phyloP scores from a whole-genome alignment of 345 rosid species.

The Aquilaria sinensis region DNA sequence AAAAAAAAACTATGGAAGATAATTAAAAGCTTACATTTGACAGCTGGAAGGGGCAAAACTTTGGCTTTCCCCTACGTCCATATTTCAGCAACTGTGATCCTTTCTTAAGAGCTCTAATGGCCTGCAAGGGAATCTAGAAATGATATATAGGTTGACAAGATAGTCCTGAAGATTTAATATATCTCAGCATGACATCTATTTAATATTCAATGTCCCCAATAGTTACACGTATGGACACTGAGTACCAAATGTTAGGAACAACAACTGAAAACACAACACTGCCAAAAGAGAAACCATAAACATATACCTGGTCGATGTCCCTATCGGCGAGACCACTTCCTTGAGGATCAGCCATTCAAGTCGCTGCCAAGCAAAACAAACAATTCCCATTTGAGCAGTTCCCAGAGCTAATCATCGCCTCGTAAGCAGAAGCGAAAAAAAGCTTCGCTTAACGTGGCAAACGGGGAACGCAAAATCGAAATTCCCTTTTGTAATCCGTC shows the following conservation, averaged over 20 bases:
- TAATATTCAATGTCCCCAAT: not conserved
- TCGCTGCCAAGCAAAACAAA: constrained; percentile 25
- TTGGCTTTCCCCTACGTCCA: constrained; percentile 88
- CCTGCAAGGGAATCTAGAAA: constrained; percentile 32
- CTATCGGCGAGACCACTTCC: constrained; percentile 59
- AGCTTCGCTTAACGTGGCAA: constrained; percentile 1
- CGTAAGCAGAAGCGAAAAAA: constrained; percentile 14
- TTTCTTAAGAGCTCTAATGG: constrained; percentile 77
- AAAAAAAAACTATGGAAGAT: not conserved
- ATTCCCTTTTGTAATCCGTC: constrained; percentile 24
- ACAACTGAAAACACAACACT: too few relatives aligned
- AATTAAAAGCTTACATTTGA: constrained; percentile 49
- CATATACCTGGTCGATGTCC: constrained; percentile 71
- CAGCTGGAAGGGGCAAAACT: constrained; percentile 82
- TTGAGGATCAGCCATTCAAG: constrained; percentile 79
- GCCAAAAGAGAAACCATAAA: too few relatives aligned
- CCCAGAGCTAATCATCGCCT: constrained; percentile 19
- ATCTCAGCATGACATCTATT: not conserved
- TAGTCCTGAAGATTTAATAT: not conserved
- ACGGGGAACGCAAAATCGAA: constrained; percentile 2
- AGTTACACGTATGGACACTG: too few relatives aligned
- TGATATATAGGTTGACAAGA: not conserved
- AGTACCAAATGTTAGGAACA: too few relatives aligned
- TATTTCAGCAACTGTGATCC: constrained; percentile 79
- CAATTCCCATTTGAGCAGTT: constrained; percentile 49